Percentiles rank a stretch among this genome's conserved stretches.
Conservation (phyloP, 805 yeast species). For the Sugiyamaella qingdaonensis region DNA sequence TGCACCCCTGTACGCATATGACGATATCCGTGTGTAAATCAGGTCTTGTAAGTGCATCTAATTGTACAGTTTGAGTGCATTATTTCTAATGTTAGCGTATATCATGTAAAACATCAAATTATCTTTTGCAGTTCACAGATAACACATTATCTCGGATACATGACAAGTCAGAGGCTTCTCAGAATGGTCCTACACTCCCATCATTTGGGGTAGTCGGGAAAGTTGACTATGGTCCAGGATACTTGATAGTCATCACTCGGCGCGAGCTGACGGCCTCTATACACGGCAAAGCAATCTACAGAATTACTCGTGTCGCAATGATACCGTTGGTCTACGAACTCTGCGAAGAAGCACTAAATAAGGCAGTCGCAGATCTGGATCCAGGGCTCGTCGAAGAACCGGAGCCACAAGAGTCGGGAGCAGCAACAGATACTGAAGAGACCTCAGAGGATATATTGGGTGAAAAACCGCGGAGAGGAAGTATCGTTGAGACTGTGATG, state of each 20-base stretch:
- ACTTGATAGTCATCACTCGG: constrained; percentile 18
- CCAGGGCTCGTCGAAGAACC: constrained; percentile 3
- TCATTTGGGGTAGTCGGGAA: constrained; percentile 19
- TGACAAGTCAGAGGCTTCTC: too few species aligned
- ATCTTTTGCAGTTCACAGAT: too few species aligned
- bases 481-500: constrained; percentile 11
- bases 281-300: constrained; percentile 13
- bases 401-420: background rate
- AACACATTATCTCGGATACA: too few species aligned
- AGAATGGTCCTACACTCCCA: too few species aligned
- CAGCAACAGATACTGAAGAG: background rate
- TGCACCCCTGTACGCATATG: too few species aligned
- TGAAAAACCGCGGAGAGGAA: background rate
- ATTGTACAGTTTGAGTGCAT: too few species aligned
- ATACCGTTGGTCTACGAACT: constrained; percentile 19
- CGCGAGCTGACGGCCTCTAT: constrained; percentile 15
- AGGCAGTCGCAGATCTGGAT: background rate
- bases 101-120: too few species aligned
- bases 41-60: too few species aligned
- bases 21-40: too few species aligned
- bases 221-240: constrained; percentile 19
- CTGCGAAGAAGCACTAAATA: constrained; percentile 2
- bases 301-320: constrained; percentile 12
- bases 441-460: background rate
- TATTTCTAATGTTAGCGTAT: too few species aligned